These are phyloP conservation scores for Plasmodium yoelii DNA, from an alignment of 169 alveolate genomes.

Conservation along the genomic window DNA sequence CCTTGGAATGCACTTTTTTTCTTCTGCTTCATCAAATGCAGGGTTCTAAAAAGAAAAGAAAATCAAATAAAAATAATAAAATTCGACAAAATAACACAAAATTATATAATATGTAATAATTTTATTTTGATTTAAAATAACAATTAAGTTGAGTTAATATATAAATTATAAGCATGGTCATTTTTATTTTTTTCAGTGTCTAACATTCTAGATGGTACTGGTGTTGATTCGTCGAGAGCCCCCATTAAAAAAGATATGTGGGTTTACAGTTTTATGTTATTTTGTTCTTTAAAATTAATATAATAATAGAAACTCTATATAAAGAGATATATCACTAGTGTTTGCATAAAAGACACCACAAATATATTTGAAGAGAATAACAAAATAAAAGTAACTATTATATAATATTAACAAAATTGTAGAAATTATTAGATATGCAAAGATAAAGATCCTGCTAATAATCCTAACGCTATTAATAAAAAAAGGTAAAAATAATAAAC, in stretches of 20 bases:
- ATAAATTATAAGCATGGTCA: no score
- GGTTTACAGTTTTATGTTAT: no score
- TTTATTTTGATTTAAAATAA: no score
- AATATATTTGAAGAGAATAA: slow-evolving; percentile 17
- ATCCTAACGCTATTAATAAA: slow-evolving; percentile 3
- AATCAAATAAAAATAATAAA: not conserved
- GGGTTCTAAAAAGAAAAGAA: slow-evolving; percentile 80
- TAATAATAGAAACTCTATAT: not conserved
- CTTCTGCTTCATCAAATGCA: slow-evolving; percentile 88
- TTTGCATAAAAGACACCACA: slow-evolving; percentile 16
- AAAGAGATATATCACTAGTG: not conserved
- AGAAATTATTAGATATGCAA: not conserved
- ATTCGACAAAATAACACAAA: not conserved
- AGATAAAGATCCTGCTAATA: not conserved
- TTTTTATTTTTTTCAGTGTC: slow-evolving; percentile 6
- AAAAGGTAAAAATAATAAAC: slow-evolving; percentile 7
- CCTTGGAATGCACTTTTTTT: slow-evolving; percentile 94
- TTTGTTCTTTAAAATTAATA: slow-evolving; percentile 8
- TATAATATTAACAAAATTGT: not conserved
- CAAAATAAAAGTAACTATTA: not conserved
- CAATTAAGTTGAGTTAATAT: no score
- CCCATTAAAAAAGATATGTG: slow-evolving; percentile 37
- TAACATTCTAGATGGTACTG: slow-evolving; percentile 77
- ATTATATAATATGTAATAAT: not conserved
- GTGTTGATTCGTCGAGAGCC: slow-evolving; percentile 77